phyloP scores from a whole-genome alignment of 2,329 filamentous ascomycete species.

The Diaporthe nobilis region DNA sequence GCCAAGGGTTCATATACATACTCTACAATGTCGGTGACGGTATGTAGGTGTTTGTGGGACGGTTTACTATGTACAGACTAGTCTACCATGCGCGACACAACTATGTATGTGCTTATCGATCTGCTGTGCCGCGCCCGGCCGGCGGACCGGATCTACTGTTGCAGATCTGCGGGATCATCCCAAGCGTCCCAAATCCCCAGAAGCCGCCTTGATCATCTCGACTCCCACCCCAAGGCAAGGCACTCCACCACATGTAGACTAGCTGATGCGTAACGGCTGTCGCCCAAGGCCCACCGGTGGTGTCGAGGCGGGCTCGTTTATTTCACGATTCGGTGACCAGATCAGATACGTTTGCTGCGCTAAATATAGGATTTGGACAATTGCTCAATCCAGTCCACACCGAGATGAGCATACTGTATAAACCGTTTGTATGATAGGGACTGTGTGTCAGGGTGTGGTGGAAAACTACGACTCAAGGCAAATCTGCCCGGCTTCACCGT shows the following conservation, averaged over 20 bases:
- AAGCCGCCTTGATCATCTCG: neutral
- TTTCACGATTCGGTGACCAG: neutral
- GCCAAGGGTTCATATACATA: constrained; percentile 6
- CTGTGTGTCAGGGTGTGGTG: neutral
- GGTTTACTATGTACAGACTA: neutral
- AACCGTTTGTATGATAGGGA: neutral
- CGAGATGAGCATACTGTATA: neutral
- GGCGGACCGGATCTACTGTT: constrained; percentile 30
- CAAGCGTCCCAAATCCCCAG: neutral
- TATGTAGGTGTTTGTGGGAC: neutral
- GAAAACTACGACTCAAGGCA: constrained; percentile 3
- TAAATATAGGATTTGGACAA: neutral
- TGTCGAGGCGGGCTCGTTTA: neutral
- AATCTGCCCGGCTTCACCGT: neutral
- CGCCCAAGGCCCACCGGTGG: too few species aligned
- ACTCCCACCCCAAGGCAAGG: neutral
- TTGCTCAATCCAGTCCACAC: neutral
- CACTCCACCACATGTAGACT: neutral
- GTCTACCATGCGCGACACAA: neutral
- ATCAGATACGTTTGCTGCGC: neutral
- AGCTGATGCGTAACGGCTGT: neutral
- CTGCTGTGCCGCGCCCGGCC: constrained; percentile 6
- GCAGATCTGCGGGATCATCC: constrained; percentile 24
- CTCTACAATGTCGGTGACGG: neutral
- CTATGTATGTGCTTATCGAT: neutral